These are phyloP conservation scores for Geranomyces michiganensis DNA, from an alignment of 192 early-diverging fungal genomes.

Conservation along the genomic window DNA sequence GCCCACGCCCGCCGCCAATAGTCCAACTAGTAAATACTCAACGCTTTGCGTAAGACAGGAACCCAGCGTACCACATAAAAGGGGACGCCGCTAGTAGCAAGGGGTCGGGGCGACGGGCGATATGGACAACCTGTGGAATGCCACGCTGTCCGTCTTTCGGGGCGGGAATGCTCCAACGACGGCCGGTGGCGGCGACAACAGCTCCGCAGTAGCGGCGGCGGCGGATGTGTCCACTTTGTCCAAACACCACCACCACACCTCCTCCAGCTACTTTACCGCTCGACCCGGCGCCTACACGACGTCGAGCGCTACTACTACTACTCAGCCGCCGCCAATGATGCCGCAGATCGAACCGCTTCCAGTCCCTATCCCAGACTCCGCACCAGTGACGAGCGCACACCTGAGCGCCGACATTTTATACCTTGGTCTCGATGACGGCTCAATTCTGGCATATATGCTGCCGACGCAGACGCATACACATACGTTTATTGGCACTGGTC, in stretches of 20 bases:
- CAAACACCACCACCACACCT: neutral
- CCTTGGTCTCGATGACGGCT: neutral
- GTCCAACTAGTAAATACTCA: too few relatives aligned
- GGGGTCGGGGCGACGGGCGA: too few relatives aligned
- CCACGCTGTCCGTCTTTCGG: slow-evolving; percentile 15
- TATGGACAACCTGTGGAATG: slow-evolving; percentile 21
- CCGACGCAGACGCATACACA: slow-evolving; percentile 2
- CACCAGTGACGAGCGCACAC: neutral
- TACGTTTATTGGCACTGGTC: neutral
- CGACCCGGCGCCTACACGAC: neutral
- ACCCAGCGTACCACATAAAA: too few relatives aligned
- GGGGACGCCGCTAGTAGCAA: too few relatives aligned
- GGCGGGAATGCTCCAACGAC: neutral
- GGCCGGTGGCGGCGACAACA: neutral
- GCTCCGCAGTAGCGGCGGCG: neutral
- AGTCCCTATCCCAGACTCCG: neutral
- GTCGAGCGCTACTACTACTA: neutral
- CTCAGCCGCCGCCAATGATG: neutral
- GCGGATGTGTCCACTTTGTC: too few relatives aligned
- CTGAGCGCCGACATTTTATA: neutral
- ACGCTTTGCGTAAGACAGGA: too few relatives aligned
- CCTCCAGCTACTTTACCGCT: neutral
- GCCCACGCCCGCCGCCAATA: too few relatives aligned
- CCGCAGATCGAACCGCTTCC: slow-evolving; percentile 10
- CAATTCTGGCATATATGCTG: neutral